phyloP scores from a whole-genome alignment of 345 rosid genomes.

The Conringia planisiliqua region DNA sequence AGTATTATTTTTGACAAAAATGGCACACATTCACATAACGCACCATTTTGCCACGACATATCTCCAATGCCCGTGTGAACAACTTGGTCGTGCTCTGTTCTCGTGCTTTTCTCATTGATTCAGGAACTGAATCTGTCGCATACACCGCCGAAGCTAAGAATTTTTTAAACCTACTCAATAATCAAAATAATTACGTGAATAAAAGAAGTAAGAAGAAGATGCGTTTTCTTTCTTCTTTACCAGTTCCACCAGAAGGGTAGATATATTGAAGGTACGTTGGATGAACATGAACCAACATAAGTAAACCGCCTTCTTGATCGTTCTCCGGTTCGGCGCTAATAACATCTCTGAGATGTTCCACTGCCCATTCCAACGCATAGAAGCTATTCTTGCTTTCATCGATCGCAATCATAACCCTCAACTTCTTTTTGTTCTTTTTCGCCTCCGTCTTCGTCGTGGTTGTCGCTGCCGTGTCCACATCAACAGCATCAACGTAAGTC shows the following conservation, averaged over 20 bases:
- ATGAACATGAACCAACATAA: conserved; percentile 58
- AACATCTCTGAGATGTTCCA: conserved; percentile 37
- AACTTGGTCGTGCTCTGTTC: conserved; percentile 49
- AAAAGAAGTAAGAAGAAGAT: background rate
- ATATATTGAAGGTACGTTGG: conserved; percentile 40
- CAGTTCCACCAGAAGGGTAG: conserved; percentile 55
- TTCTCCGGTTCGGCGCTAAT: conserved; percentile 15
- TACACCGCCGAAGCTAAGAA: conserved; percentile 24
- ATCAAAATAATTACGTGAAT: background rate
- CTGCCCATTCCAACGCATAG: conserved; percentile 59
- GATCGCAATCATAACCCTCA: conserved; percentile 53
- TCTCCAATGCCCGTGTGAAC: conserved; percentile 52
- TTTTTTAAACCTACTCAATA: background rate
- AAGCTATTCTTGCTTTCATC: conserved; percentile 69
- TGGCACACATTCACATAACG: background rate
- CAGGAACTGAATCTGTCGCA: conserved; percentile 33
- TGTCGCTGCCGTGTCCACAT: conserved; percentile 8
- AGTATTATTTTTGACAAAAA: too few relatives aligned
- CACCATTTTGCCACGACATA: conserved; percentile 62
- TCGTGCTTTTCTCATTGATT: conserved; percentile 52
- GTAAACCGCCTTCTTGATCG: conserved; percentile 31
- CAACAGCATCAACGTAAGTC: conserved; percentile 24
- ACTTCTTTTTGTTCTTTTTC: conserved; percentile 33
- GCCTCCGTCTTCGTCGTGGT: background rate
- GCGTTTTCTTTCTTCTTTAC: conserved; percentile 10